phyloP scores from a whole-genome alignment of 2,329 filamentous ascomycete genomes.

The Sphaerulina vaccinii region DNA sequence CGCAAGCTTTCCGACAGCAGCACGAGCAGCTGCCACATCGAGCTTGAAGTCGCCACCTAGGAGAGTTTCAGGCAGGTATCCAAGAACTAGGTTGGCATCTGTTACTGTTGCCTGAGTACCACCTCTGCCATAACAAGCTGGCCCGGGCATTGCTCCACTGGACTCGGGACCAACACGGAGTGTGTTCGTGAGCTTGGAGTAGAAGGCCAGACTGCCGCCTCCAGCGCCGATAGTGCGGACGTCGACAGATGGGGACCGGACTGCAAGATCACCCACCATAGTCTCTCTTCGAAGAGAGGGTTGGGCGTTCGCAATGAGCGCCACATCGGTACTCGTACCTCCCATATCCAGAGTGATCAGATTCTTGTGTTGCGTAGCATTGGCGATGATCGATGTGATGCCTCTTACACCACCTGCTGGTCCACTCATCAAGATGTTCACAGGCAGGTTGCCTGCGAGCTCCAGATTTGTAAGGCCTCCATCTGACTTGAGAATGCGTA shows the following conservation, averaged over 20 bases:
- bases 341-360: slow-evolving; percentile 32
- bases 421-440: slow-evolving; percentile 32
- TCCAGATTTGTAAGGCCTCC: slow-evolving; percentile 30
- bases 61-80: slow-evolving; percentile 30
- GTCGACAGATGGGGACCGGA: slow-evolving; percentile 29
- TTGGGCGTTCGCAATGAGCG: slow-evolving; percentile 28
- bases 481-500: slow-evolving; percentile 32
- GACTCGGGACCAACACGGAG: slow-evolving; percentile 31
- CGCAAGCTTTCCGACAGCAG: slow-evolving; percentile 26
- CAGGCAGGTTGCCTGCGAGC: slow-evolving; percentile 27
- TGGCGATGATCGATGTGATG: slow-evolving; percentile 32
- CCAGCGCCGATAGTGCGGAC: slow-evolving; percentile 31
- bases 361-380: slow-evolving; percentile 31
- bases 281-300: slow-evolving; percentile 30
- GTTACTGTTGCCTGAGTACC: slow-evolving; percentile 31
- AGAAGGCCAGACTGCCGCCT: slow-evolving; percentile 31
- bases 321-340: slow-evolving; percentile 30
- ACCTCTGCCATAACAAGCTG: slow-evolving; percentile 30
- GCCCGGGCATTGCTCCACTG: slow-evolving; percentile 27
- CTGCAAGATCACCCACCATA: slow-evolving; percentile 31
- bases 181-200: slow-evolving; percentile 29
- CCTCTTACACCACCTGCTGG: slow-evolving; percentile 31
- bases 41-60: slow-evolving; percentile 32
- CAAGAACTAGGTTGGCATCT: slow-evolving; percentile 30
- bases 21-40: slow-evolving; percentile 26